Evolutionary conservation across 768 basidiomycete species (phyloP).

Genomic region (Lactarius sp.): DNA sequence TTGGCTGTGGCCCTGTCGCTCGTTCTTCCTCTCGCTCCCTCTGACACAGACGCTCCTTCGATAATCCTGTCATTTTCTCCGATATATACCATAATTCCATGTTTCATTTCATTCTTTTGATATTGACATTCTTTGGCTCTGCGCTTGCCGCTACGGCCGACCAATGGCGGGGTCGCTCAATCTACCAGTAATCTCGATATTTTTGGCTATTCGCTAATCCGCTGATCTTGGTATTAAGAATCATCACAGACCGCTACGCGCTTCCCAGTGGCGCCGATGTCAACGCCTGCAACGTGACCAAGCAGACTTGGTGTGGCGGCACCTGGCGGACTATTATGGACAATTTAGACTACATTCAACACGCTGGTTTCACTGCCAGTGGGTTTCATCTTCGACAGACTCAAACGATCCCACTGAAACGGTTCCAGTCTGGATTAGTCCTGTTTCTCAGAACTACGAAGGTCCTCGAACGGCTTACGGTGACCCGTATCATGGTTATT

Average conservation of each 20-base stretch:
- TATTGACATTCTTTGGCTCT: constrained; percentile 30
- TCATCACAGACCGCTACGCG: constrained; percentile 75
- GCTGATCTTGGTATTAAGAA: constrained; percentile 32
- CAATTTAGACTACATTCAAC: constrained; percentile 81
- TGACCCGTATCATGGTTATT: constrained; percentile 84
- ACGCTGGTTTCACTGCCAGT: constrained; percentile 79
- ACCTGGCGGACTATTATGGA: constrained; percentile 72
- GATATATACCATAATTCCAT: constrained; percentile 1
- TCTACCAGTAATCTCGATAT: constrained; percentile 59
- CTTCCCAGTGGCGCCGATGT: constrained; percentile 50
- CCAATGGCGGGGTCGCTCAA: constrained; percentile 70
- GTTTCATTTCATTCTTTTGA: constrained; percentile 17
- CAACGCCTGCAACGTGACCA: constrained; percentile 50
- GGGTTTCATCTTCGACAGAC: constrained; percentile 22
- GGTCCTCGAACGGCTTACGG: constrained; percentile 69
- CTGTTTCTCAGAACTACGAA: constrained; percentile 72
- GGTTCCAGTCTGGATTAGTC: constrained; percentile 71
- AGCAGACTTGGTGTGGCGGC: constrained; percentile 79
- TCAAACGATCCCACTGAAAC: not conserved
- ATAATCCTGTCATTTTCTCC: not conserved
- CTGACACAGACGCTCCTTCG: constrained; percentile 5
- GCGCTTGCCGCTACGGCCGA: constrained; percentile 59
- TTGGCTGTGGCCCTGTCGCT: not conserved
- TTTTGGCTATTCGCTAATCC: not conserved
- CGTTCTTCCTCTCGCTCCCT: not conserved